These are phyloP conservation scores for Penicillium lividum DNA, from an alignment of 495 filamentous ascomycete genomes.

Conservation along the genomic window DNA sequence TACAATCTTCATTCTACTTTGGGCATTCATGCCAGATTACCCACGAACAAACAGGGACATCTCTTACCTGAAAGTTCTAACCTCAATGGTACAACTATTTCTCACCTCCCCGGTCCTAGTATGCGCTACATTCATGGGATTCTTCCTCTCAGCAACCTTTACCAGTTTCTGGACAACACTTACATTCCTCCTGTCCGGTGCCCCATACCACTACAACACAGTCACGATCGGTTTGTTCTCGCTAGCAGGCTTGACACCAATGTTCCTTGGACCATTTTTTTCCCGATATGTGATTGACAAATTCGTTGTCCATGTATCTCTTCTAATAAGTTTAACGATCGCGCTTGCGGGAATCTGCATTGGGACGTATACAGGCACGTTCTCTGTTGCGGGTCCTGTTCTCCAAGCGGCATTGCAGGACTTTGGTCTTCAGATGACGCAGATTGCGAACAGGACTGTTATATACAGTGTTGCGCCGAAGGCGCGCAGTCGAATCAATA, in stretches of 20 bases:
- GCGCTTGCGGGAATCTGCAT: slow-evolving; percentile 63
- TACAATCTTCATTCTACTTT: slow-evolving; percentile 65
- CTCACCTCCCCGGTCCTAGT: slow-evolving; percentile 65
- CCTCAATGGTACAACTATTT: slow-evolving; percentile 60
- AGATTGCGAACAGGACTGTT: slow-evolving; percentile 71
- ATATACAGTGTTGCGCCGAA: slow-evolving; percentile 74
- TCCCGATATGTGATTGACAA: slow-evolving; percentile 70
- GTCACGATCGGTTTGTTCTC: slow-evolving; percentile 76
- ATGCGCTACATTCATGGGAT: slow-evolving; percentile 62
- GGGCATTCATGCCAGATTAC: slow-evolving; percentile 79
- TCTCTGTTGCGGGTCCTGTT: slow-evolving; percentile 71
- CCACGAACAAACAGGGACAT: slow-evolving; percentile 65
- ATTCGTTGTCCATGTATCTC: slow-evolving; percentile 63
- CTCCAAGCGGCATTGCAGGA: slow-evolving; percentile 74
- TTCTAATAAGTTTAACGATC: slow-evolving; percentile 60
- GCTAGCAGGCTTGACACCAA: slow-evolving; percentile 70
- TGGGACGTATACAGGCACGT: slow-evolving; percentile 67
- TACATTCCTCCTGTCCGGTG: slow-evolving; percentile 70
- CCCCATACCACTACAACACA: slow-evolving; percentile 68
- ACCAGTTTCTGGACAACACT: slow-evolving; percentile 83
- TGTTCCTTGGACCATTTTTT: slow-evolving; percentile 66
- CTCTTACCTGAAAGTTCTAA: slow-evolving; percentile 65
- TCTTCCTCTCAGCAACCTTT: slow-evolving; percentile 58
- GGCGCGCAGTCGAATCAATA: slow-evolving; percentile 76
- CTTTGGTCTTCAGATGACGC: slow-evolving; percentile 70